Conservation (phyloP, 345 rosid genomes). For the Nephelium lappaceum region DNA sequence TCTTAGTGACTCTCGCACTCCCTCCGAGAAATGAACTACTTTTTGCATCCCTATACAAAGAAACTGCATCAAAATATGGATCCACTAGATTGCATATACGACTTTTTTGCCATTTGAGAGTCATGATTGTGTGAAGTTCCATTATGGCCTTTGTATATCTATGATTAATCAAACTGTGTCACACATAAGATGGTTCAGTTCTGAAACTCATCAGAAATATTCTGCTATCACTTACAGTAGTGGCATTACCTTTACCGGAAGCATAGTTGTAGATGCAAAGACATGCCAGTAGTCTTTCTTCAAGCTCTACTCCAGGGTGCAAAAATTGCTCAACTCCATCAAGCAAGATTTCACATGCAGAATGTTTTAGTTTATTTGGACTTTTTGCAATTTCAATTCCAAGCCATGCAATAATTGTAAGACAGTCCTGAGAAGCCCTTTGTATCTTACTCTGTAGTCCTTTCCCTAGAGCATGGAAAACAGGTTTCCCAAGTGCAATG, state of each 20-base stretch:
- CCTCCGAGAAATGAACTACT: slow-evolving; percentile 76
- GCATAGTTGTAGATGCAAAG: slow-evolving; percentile 85
- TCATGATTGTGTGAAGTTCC: neutral
- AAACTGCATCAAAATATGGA: slow-evolving; percentile 21
- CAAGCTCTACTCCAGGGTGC: slow-evolving; percentile 87
- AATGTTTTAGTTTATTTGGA: slow-evolving; percentile 49
- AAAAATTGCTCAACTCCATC: slow-evolving; percentile 64
- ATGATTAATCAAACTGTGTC: no score
- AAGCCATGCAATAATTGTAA: slow-evolving; percentile 71
- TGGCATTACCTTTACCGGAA: slow-evolving; percentile 73
- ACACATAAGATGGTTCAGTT: no score
- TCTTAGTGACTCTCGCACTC: slow-evolving; percentile 80
- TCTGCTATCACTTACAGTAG: neutral
- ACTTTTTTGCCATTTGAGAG: neutral
- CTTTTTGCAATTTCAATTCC: slow-evolving; percentile 71
- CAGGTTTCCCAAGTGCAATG: slow-evolving; percentile 51
- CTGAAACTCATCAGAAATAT: no score
- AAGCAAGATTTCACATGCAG: slow-evolving; percentile 71
- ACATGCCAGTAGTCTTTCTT: slow-evolving; percentile 83
- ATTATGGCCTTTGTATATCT: no score
- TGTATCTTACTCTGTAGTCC: slow-evolving; percentile 69
- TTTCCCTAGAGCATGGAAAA: slow-evolving; percentile 51
- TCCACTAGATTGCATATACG: neutral
- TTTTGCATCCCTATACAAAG: slow-evolving; percentile 72
- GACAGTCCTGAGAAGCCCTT: slow-evolving; percentile 62